Conservation (phyloP, 179 eudicot species). For the Patellifolia procumbens region DNA sequence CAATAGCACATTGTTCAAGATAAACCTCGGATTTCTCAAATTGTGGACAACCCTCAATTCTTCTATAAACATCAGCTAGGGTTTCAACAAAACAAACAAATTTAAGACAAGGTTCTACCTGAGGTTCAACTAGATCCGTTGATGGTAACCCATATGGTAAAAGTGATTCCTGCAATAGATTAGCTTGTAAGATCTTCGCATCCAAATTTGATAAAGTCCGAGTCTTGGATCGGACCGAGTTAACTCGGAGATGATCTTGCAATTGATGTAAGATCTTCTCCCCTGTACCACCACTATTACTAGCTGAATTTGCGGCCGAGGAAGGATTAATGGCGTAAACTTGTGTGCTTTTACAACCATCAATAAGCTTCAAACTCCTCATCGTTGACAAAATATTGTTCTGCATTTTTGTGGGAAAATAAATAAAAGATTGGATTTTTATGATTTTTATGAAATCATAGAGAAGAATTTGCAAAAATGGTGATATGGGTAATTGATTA, state of each 20-base stretch:
- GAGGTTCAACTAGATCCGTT: conserved; percentile 63
- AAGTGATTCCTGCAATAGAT: conserved; percentile 40
- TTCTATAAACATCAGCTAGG: conserved; percentile 50
- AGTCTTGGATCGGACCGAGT: conserved; percentile 56
- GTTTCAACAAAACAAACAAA: conserved; percentile 53
- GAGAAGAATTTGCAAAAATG: conserved; percentile 1
- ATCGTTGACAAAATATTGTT: conserved; percentile 67
- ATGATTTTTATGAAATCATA: background rate
- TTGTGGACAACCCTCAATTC: conserved; percentile 40
- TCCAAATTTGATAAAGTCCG: conserved; percentile 44
- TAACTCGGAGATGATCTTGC: conserved; percentile 69
- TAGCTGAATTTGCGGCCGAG: background rate
- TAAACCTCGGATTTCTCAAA: conserved; percentile 36
- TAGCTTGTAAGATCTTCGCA: conserved; percentile 29
- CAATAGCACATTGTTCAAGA: conserved; percentile 61
- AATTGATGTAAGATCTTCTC: conserved; percentile 63
- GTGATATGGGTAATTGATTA: conserved; percentile 11
- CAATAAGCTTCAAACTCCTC: conserved; percentile 76
- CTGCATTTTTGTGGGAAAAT: conserved; percentile 49
- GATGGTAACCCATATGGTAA: conserved; percentile 54
- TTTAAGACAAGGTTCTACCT: conserved; percentile 55
- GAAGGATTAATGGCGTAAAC: conserved; percentile 52
- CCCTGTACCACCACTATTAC: conserved; percentile 47
- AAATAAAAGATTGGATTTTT: background rate
- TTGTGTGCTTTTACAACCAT: conserved; percentile 67